Conservation (phyloP, 176 grass and related monocot species). For the Phoenix roebelenii region DNA sequence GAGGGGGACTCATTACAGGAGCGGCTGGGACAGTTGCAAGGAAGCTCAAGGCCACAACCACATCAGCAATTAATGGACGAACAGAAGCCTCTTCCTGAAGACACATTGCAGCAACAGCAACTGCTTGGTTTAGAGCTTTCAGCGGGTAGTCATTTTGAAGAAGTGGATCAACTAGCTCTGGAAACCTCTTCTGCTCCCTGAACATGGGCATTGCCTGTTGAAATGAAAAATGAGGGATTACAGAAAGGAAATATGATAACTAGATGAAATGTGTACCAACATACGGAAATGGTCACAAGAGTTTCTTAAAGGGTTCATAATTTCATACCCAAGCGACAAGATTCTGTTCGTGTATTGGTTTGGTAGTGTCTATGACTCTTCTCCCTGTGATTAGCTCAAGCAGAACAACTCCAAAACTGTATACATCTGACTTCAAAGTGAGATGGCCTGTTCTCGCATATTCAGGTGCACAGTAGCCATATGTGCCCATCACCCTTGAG, state of each 20-base stretch:
- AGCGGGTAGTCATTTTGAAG: slow-evolving; percentile 1
- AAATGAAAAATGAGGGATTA: neutral
- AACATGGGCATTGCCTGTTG: slow-evolving; percentile 72
- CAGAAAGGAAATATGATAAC: neutral
- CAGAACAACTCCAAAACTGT: slow-evolving; percentile 88
- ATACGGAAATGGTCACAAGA: too few species aligned
- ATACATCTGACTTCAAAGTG: slow-evolving; percentile 83
- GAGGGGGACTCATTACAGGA: too few species aligned
- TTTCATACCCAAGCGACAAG: slow-evolving; percentile 71
- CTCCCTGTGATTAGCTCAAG: slow-evolving; percentile 84
- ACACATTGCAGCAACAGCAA: slow-evolving; percentile 49
- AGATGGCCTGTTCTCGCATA: slow-evolving; percentile 58
- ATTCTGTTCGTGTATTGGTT: slow-evolving; percentile 61
- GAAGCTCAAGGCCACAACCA: slow-evolving; percentile 32
- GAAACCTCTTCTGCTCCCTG: slow-evolving; percentile 82
- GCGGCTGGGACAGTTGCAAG: neutral
- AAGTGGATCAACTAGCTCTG: slow-evolving; percentile 54
- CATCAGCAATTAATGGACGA: slow-evolving; percentile 46
- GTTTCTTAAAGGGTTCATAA: too few species aligned
- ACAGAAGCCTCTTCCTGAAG: slow-evolving; percentile 37
- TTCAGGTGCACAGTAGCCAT: slow-evolving; percentile 72
- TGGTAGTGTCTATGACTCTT: slow-evolving; percentile 56
- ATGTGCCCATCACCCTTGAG: slow-evolving; percentile 83
- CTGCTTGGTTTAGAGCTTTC: slow-evolving; percentile 32
- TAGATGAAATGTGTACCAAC: neutral